phyloP scores from a whole-genome alignment of 495 filamentous ascomycete genomes.

The Aspergillus taichungensis region DNA sequence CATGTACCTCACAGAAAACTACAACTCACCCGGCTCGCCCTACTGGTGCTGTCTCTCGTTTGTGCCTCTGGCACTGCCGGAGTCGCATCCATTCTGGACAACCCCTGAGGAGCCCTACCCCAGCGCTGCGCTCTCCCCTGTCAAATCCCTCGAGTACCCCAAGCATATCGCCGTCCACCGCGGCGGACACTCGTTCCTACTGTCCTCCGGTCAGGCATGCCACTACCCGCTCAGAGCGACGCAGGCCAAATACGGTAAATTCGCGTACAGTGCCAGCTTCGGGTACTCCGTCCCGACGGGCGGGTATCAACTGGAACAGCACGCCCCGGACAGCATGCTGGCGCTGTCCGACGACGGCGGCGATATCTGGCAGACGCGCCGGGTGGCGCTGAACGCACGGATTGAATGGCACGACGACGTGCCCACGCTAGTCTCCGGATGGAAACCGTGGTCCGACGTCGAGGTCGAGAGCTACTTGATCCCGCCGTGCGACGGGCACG shows the following conservation, averaged over 20 bases:
- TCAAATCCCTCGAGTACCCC: conserved; percentile 54
- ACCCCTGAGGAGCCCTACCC: conserved; percentile 54
- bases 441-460: conserved; percentile 61
- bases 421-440: conserved; percentile 54
- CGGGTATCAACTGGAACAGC: conserved; percentile 65
- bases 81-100: conserved; percentile 67
- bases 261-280: conserved; percentile 66
- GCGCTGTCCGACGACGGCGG: conserved; percentile 70
- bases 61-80: conserved; percentile 57
- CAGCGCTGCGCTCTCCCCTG: conserved; percentile 38
- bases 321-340: conserved; percentile 63
- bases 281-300: conserved; percentile 71
- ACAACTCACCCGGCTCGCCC: conserved; percentile 63
- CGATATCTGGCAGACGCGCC: conserved; percentile 69
- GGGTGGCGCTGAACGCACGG: conserved; percentile 47
- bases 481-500: conserved; percentile 42
- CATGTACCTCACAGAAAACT: conserved; percentile 73
- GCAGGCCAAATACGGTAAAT: conserved; percentile 73
- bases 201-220: conserved; percentile 68
- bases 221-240: conserved; percentile 72
- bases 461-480: conserved; percentile 54
- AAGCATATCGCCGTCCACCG: conserved; percentile 55
- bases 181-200: conserved; percentile 60
- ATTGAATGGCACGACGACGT: conserved; percentile 40
- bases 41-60: conserved; percentile 77